phyloP scores from a whole-genome alignment of 257 asterid genomes.

The Ophiorrhiza pumila region DNA sequence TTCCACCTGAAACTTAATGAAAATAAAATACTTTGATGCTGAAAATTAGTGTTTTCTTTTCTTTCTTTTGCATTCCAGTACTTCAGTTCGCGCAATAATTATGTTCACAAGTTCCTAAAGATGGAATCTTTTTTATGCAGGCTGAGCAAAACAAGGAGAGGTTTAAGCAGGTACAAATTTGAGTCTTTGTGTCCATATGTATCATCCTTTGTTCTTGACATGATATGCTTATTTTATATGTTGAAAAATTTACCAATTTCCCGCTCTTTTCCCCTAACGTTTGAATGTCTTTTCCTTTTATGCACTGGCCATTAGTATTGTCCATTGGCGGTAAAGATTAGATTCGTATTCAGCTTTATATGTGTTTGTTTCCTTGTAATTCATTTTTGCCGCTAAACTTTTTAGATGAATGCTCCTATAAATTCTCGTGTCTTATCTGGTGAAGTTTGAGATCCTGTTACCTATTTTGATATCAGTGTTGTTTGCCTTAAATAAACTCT shows the following conservation, averaged over 20 bases:
- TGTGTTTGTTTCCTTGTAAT: neutral
- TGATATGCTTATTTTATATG: neutral
- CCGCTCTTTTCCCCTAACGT: neutral
- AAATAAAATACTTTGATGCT: neutral
- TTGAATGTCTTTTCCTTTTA: neutral
- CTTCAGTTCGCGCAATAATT: neutral
- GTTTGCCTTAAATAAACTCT: neutral
- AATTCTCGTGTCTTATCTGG: neutral
- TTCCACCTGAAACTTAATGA: neutral
- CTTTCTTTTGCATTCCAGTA: neutral
- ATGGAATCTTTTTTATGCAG: constrained; percentile 41
- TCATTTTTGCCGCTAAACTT: neutral
- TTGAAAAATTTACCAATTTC: neutral
- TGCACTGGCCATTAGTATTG: neutral
- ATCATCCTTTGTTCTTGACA: neutral
- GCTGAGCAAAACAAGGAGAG: constrained; percentile 62
- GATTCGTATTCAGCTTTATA: neutral
- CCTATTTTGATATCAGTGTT: neutral
- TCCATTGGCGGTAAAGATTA: neutral
- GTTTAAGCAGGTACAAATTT: constrained; percentile 58
- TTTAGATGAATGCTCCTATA: neutral
- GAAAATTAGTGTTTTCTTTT: neutral
- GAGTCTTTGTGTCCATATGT: neutral
- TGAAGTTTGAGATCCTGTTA: neutral
- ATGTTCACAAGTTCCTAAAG: constrained; percentile 19